These are phyloP conservation scores for Podospora sp. DNA, from an alignment of 495 filamentous ascomycete genomes.

Conservation along the genomic window DNA sequence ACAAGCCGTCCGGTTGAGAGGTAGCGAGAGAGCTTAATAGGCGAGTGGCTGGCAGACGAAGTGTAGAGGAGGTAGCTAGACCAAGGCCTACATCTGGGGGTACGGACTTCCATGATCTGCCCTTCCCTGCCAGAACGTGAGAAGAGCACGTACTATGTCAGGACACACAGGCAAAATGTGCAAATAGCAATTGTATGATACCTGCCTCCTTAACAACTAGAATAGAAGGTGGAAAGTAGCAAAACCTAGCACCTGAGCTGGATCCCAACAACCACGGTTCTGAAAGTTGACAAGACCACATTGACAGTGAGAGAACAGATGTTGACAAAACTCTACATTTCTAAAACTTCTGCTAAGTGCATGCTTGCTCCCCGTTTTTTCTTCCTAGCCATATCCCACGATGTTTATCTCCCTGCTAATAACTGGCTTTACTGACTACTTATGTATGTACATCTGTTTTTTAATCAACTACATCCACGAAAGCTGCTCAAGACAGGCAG, in stretches of 20 bases:
- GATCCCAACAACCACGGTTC: no score
- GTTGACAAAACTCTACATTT: no score
- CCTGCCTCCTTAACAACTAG: neutral
- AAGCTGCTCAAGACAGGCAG: neutral
- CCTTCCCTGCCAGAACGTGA: neutral
- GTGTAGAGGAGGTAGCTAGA: neutral
- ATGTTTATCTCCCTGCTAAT: neutral
- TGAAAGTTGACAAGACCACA: neutral
- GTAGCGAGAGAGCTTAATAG: conserved; percentile 77
- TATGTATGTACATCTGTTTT: neutral
- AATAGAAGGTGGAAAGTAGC: neutral
- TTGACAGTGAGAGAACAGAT: no score
- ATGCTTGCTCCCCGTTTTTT: neutral
- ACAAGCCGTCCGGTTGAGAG: conserved; percentile 89
- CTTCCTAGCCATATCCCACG: neutral
- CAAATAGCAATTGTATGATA: conserved; percentile 24
- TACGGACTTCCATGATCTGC: no score
- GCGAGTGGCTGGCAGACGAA: neutral
- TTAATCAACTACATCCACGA: neutral
- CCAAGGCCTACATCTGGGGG: no score
- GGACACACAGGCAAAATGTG: conserved; percentile 7
- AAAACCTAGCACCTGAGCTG: neutral
- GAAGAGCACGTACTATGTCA: neutral
- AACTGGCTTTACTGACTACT: no score
- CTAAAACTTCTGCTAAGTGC: neutral